Evolutionary conservation across 2,329 filamentous ascomycete species (phyloP), one percentile per base, ranked within the genome.

Genomic region (Stemphylium vesicarium): DNA sequence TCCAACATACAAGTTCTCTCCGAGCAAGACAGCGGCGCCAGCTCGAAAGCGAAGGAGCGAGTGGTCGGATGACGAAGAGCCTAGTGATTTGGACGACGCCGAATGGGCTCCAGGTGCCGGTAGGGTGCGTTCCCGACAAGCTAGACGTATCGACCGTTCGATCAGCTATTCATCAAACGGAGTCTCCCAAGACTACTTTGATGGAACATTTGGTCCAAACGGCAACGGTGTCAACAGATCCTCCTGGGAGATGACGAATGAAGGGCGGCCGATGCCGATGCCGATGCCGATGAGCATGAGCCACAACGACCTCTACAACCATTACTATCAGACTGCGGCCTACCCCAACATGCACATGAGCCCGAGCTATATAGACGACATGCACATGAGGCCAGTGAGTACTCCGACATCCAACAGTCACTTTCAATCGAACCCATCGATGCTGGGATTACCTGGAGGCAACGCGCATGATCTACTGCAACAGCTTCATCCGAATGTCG

Each of bases 1-100:
- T 64, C 95, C 95, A 0, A 86, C 87, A 37, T 99, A 98, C 81
- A 98, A 96, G 76, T 99, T 98, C 78, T 89, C 90, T 2, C 94
- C 94, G 1, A 88, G 88, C 66, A 96, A 95, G 77, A 76, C 81
- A 13, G 78, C 80, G 45, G 70, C 68, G 11, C 63, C 76, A 32
- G 59, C 70, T 18, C 71, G 74, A 33, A 84, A 82, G 64, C 82
- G 83, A 63, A 85, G 84, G 63, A 70, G 71, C 50, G 72, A 73
- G 50, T 53, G 65, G 57, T 72, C 70, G 0, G 73, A 75, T 5
- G 73, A 77, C 8, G 76, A 76, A 41, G 74, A 77, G 47, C 63
- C 68, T 20, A 79, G 76, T 51, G 80, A 80, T 35, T 64, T 78
- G 11, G 79, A 77, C 13, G 75, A 78, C 53, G 59, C 62, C 13